phyloP scores from a whole-genome alignment of 2,329 filamentous ascomycete genomes.

The Chrysoporthe puriensis region DNA sequence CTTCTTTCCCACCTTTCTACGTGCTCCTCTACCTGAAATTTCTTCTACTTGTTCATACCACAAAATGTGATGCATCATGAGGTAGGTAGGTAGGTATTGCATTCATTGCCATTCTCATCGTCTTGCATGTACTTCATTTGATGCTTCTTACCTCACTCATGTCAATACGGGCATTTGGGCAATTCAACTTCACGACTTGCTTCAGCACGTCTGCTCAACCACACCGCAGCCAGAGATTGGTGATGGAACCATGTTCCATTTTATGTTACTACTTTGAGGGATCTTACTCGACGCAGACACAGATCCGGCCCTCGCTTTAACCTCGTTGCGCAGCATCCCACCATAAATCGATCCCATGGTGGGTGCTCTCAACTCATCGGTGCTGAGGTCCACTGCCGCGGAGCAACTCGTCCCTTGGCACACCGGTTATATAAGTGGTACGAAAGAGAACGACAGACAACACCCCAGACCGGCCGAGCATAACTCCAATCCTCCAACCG shows the following conservation, averaged over 20 bases:
- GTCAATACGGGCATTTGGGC: not conserved
- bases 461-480: conserved; percentile 21
- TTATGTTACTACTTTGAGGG: conserved; percentile 38
- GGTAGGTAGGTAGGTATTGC: not conserved
- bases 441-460: conserved; percentile 45
- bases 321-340: conserved; percentile 58
- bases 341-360: conserved; percentile 29
- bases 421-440: conserved; percentile 47
- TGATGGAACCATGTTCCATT: conserved; percentile 36
- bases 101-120: not conserved
- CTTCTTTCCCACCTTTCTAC: not conserved
- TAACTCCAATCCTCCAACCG: conserved; percentile 36
- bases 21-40: not conserved
- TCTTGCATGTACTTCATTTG: not conserved
- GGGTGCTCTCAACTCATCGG: conserved; percentile 65
- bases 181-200: not conserved
- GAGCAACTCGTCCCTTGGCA: conserved; percentile 63
- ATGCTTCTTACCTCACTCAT: conserved; percentile 3
- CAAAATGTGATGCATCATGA: not conserved
- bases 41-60: not conserved
- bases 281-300: conserved; percentile 65
- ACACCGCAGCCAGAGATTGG: conserved; percentile 27
- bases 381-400: conserved; percentile 66
- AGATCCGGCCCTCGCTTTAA: conserved; percentile 68
- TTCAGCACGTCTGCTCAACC: not conserved